These are phyloP conservation scores for Aristolochia fimbriata DNA, from an alignment of 164 flowering plant genomes.

Conservation along the genomic window DNA sequence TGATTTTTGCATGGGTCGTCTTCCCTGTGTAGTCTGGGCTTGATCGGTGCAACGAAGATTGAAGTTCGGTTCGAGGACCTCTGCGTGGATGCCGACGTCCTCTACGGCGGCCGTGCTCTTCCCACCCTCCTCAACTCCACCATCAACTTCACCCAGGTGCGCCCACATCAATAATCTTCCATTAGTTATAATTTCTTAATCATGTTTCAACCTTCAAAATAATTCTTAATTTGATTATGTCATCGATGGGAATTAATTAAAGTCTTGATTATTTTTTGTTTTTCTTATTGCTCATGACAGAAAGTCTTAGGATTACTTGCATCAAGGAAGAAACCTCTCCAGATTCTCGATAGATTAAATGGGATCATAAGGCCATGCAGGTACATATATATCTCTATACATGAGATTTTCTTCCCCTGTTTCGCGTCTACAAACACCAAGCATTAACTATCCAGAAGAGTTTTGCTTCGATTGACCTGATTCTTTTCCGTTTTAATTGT, in stretches of 20 bases:
- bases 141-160: constrained; percentile 18
- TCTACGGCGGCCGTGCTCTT: not conserved
- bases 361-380: constrained; percentile 48
- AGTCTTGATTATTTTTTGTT: too few species aligned
- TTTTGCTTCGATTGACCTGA: too few species aligned
- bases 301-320: constrained; percentile 18
- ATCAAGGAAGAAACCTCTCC: constrained; percentile 24
- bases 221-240: too few species aligned
- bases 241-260: too few species aligned
- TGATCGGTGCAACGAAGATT: not conserved
- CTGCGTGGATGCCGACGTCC: not conserved
- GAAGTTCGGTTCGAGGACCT: constrained; percentile 1
- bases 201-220: too few species aligned
- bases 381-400: constrained; percentile 11
- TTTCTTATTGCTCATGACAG: too few species aligned
- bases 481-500: too few species aligned
- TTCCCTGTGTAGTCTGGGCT: not conserved
- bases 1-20: not conserved
- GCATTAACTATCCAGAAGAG: too few species aligned
- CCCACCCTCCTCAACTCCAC: constrained; percentile 21
- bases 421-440: too few species aligned
- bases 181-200: too few species aligned
- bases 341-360: constrained; percentile 27
- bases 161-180: too few species aligned
- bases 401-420: too few species aligned